Evolutionary conservation across 345 rosid genomes (phyloP).

Genomic region (Hirschfeldia incana): DNA sequence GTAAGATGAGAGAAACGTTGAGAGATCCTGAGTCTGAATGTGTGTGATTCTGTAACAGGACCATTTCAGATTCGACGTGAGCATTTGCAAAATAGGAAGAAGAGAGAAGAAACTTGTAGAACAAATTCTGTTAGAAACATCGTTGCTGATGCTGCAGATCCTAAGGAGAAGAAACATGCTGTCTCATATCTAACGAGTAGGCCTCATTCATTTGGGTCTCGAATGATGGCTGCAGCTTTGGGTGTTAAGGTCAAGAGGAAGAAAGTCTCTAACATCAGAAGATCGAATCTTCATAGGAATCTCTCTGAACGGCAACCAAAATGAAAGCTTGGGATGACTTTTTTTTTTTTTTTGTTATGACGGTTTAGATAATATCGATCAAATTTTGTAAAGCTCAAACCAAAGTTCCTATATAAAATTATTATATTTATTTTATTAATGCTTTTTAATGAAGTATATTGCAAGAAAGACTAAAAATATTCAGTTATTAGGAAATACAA

Average conservation of each 20-base stretch:
- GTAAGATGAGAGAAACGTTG: not conserved
- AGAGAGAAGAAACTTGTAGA: constrained; percentile 10
- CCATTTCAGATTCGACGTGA: constrained; percentile 15
- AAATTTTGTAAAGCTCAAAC: constrained; percentile 19
- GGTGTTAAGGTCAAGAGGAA: constrained; percentile 11
- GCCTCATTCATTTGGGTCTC: constrained; percentile 28
- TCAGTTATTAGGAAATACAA: constrained; percentile 28
- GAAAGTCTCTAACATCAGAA: constrained; percentile 1
- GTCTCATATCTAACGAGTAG: constrained; percentile 39
- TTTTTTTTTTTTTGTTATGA: not conserved
- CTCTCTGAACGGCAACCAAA: not conserved
- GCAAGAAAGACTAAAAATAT: constrained; percentile 23
- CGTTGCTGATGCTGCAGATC: constrained; percentile 14
- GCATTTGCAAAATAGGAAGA: constrained; percentile 44
- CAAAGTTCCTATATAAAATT: constrained; percentile 1
- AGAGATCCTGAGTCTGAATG: not conserved
- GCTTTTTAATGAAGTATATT: not conserved
- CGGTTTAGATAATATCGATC: constrained; percentile 7
- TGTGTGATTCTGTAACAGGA: constrained; percentile 43
- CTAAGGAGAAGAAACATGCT: constrained; percentile 44
- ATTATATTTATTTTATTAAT: not conserved
- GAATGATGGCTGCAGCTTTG: constrained; percentile 38
- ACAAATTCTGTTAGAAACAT: constrained; percentile 19
- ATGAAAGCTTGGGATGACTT: not conserved
- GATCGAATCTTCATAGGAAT: not conserved